Evolutionary conservation across 805 yeast genomes (phyloP), one percentile per base, ranked within the genome.

Genomic region (Limtongia smithiae): DNA sequence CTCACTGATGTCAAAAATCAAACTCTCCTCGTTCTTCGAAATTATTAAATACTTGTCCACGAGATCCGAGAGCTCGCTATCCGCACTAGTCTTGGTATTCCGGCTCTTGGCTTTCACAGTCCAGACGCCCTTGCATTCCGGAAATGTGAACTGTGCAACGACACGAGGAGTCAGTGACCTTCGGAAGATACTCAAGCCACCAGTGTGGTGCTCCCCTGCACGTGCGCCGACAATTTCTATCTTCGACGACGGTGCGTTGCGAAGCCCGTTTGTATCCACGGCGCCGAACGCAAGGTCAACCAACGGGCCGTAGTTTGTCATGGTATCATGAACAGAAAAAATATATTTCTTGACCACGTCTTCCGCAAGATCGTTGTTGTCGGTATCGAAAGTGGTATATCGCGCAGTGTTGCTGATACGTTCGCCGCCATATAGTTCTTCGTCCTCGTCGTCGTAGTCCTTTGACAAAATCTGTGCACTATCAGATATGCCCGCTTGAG

Each of bases 71-170:
- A 46, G 38, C 36, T 37, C 41, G 18, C 43, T 33, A 20, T 20
- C 51, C 17, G 30, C 40, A 14, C 35, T 34, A 18, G 60, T 43
- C 38, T 42, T 49, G 20, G 55, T 54, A 45, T 48, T 45, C 15
- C 56, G 41, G 24, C 57, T 51, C 39, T 51, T 47, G 14, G 62
- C 38, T 15, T 59, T 67, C 25, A 86, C 65, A 36, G 85, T 83
- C 95, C 95, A 89, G 60, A 85, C 74, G 82, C 79, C 56, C 82
- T 79, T 30, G 84, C 82, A 62, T 80, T 83, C 18, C 83, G 82
- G 60, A 85, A 85, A 52, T 79, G 81, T 45, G 86, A 72, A 2
- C 89, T 81, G 41, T 1, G 86, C 78, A 44, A 78, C 76, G 7
- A 88, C 77, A 0, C 63, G 65, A 0, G 95, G 95, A 50, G 81